Conservation (phyloP, 1,284 basidiomycete species). For the Tilletia indica region DNA sequence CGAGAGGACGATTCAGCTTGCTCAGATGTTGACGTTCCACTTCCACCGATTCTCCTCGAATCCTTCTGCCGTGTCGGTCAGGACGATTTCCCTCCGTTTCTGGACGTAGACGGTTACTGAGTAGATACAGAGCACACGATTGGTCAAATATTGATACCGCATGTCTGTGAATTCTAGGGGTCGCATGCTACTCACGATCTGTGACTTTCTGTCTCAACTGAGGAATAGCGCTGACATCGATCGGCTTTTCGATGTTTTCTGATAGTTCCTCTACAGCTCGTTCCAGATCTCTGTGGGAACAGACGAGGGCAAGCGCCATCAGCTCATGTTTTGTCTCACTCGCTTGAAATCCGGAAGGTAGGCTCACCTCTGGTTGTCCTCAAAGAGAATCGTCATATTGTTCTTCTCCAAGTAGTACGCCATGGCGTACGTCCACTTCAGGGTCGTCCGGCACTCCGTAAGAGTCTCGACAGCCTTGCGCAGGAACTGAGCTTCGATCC, state of each 20-base stretch:
- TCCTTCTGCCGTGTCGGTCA: slow-evolving; percentile 88
- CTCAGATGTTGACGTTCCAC: slow-evolving; percentile 45
- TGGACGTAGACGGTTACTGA: slow-evolving; percentile 71
- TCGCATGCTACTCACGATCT: slow-evolving; percentile 64
- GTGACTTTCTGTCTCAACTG: slow-evolving; percentile 84
- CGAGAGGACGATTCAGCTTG: no score
- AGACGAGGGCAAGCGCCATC: not conserved
- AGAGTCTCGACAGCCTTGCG: slow-evolving; percentile 90
- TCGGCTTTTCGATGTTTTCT: slow-evolving; percentile 83
- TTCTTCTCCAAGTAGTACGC: slow-evolving; percentile 84
- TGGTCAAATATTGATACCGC: not conserved
- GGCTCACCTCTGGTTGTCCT: slow-evolving; percentile 85
- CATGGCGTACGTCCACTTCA: slow-evolving; percentile 99
- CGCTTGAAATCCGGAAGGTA: no score
- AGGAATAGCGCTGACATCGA: slow-evolving; percentile 80
- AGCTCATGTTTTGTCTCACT: not conserved
- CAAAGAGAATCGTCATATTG: slow-evolving; percentile 92
- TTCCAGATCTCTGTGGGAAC: slow-evolving; percentile 75
- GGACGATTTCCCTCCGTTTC: slow-evolving; percentile 88
- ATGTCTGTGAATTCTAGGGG: not conserved
- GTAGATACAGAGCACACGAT: not conserved
- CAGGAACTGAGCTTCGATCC: slow-evolving; percentile 99
- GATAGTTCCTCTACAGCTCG: slow-evolving; percentile 90
- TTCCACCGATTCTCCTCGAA: slow-evolving; percentile 75
- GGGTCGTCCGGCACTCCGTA: slow-evolving; percentile 80